Evolutionary conservation across 352 stramenopile species (phyloP).

Genomic region (Phytopythium delawarense): DNA sequence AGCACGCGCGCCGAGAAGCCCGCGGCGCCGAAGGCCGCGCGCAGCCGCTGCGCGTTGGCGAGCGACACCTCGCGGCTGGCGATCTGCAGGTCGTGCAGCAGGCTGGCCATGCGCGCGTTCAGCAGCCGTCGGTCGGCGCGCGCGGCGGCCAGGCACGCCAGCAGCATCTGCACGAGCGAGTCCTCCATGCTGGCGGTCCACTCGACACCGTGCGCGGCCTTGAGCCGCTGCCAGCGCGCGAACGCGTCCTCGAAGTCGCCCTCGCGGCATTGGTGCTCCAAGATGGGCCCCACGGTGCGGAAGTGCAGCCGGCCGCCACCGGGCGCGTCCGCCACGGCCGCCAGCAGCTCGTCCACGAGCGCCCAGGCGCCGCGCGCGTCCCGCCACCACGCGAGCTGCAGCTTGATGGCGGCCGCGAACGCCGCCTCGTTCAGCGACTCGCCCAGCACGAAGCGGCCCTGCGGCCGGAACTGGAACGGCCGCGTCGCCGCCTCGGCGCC

Average conservation of each 20-base stretch:
- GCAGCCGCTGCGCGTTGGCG: conserved; percentile 37
- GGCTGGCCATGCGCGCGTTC: conserved; percentile 49
- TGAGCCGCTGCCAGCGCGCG: conserved; percentile 52
- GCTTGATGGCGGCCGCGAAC: conserved; percentile 52
- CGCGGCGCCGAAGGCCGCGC: conserved; percentile 32
- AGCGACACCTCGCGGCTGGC: conserved; percentile 50
- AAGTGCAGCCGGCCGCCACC: conserved; percentile 48
- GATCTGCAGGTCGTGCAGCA: conserved; percentile 54
- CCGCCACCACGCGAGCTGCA: conserved; percentile 31
- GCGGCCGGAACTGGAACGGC: conserved; percentile 3
- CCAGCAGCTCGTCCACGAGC: conserved; percentile 37
- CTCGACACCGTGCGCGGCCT: conserved; percentile 41
- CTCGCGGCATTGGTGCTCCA: conserved; percentile 46
- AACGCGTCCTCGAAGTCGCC: conserved; percentile 40
- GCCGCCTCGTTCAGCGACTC: conserved; percentile 60
- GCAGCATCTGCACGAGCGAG: conserved; percentile 60
- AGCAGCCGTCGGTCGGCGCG: conserved; percentile 3
- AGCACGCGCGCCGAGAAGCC: conserved; percentile 34
- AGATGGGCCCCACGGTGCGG: conserved; percentile 55
- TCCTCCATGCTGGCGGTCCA: conserved; percentile 77
- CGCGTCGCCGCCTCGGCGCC: not conserved
- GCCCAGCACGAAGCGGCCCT: conserved; percentile 29
- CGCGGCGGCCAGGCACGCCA: conserved; percentile 31
- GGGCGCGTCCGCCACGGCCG: conserved; percentile 2
- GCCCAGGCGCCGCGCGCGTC: conserved; percentile 45